Conservation (phyloP, 2,329 filamentous ascomycete genomes). For the Clonostachys sp. region DNA sequence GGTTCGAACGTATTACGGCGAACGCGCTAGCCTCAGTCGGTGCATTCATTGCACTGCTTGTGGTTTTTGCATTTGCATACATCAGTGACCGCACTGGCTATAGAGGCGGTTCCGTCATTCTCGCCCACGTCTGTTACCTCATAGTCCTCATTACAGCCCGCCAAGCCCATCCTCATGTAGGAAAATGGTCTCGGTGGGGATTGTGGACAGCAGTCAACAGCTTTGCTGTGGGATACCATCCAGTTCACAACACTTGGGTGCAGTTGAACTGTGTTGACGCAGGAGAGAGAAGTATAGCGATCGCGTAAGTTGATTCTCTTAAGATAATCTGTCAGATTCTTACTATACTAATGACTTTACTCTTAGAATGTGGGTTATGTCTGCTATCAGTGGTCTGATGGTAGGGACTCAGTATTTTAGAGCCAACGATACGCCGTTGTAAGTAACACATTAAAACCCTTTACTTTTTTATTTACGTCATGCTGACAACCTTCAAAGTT, state of each 20-base stretch:
- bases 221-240: conserved; percentile 48
- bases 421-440: conserved; percentile 32
- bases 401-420: conserved; percentile 45
- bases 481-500: conserved; percentile 15
- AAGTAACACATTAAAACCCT: conserved; percentile 5
- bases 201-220: conserved; percentile 47
- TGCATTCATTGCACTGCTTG: conserved; percentile 34
- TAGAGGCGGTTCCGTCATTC: conserved; percentile 35
- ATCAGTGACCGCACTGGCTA: conserved; percentile 39
- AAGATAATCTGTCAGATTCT: neutral
- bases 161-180: conserved; percentile 32
- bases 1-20: conserved; percentile 36
- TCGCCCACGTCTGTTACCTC: conserved; percentile 38
- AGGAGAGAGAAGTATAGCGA: conserved; percentile 40
- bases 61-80: conserved; percentile 43
- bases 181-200: conserved; percentile 41
- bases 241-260: conserved; percentile 47
- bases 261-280: conserved; percentile 43
- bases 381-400: conserved; percentile 44
- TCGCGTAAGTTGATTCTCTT: conserved; percentile 29
- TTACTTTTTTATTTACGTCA: neutral
- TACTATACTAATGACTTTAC: neutral
- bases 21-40: conserved; percentile 40
- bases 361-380: conserved; percentile 39
- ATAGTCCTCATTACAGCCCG: conserved; percentile 33